Conservation (phyloP, 768 basidiomycete species). For the Collybia sp. region DNA sequence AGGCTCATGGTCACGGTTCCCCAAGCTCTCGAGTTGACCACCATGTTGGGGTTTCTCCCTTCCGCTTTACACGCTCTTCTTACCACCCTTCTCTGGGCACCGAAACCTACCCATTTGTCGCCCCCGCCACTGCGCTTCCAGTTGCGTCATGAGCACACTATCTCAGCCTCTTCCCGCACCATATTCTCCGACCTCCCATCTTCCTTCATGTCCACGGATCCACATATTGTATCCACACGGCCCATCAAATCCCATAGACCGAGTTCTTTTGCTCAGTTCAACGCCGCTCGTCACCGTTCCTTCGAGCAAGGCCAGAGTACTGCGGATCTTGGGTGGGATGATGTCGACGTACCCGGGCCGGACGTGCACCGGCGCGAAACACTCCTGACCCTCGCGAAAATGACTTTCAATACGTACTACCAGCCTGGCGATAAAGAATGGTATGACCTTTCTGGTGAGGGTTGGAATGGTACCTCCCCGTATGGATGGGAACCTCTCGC, state of each 20-base stretch:
- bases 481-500: slow-evolving; percentile 88
- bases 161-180: slow-evolving; percentile 47
- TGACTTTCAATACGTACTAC: slow-evolving; percentile 83
- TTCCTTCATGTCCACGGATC: slow-evolving; percentile 22
- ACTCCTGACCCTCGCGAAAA: slow-evolving; percentile 77
- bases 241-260: slow-evolving; percentile 40
- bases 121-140: slow-evolving; percentile 44
- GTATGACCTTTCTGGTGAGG: slow-evolving; percentile 58
- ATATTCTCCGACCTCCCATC: slow-evolving; percentile 52
- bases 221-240: slow-evolving; percentile 37
- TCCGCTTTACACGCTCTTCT: slow-evolving; percentile 36
- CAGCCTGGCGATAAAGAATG: slow-evolving; percentile 50
- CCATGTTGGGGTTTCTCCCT: slow-evolving; percentile 35
- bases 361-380: slow-evolving; percentile 71
- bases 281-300: slow-evolving; percentile 22
- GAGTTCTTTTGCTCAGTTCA: slow-evolving; percentile 34
- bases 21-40: neutral
- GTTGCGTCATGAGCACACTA: slow-evolving; percentile 61
- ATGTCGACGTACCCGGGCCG: slow-evolving; percentile 60
- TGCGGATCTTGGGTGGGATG: slow-evolving; percentile 52
- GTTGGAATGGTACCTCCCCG: slow-evolving; percentile 46
- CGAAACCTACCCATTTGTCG: slow-evolving; percentile 18
- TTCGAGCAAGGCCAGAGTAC: slow-evolving; percentile 13
- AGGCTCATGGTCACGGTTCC: no score
- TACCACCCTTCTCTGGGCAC: slow-evolving; percentile 34